Percentiles rank a stretch among this genome's conserved stretches.
Conservation (phyloP, 768 basidiomycete genomes). For the Mrakia hoshinonis region DNA sequence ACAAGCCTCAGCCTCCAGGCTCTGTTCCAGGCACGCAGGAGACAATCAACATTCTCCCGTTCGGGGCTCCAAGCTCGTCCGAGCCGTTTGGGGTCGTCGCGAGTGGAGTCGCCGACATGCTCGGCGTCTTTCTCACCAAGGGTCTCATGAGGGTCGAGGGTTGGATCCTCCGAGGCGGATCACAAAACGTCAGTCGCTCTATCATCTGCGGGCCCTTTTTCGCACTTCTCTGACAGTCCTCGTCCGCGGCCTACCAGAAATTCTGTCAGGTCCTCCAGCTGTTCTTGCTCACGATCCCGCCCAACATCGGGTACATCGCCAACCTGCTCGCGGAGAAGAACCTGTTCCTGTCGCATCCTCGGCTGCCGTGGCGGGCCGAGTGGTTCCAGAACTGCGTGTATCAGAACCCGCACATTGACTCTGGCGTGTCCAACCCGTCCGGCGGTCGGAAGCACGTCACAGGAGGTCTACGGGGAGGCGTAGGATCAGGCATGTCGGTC, state of each 20-base stretch:
- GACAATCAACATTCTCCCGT: slow-evolving; percentile 28
- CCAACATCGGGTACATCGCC: slow-evolving; percentile 76
- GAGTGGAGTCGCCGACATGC: slow-evolving; percentile 27
- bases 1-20: slow-evolving; percentile 9
- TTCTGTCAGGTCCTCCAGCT: slow-evolving; percentile 75
- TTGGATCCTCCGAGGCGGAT: slow-evolving; percentile 36
- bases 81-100: slow-evolving; percentile 39
- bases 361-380: slow-evolving; percentile 53
- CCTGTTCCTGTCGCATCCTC: slow-evolving; percentile 72
- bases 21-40: neutral
- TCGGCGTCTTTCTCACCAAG: slow-evolving; percentile 34
- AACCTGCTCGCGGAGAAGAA: slow-evolving; percentile 59
- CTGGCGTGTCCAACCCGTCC: slow-evolving; percentile 28
- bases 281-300: slow-evolving; percentile 87
- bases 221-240: slow-evolving; percentile 30
- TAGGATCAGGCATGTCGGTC: neutral
- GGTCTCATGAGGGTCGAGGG: slow-evolving; percentile 40
- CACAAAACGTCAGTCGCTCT: slow-evolving; percentile 34
- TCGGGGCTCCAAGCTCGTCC: slow-evolving; percentile 27
- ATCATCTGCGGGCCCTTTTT: slow-evolving; percentile 30
- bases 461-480: neutral
- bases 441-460: slow-evolving; percentile 24
- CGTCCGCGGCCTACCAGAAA: slow-evolving; percentile 58
- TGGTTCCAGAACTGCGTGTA: slow-evolving; percentile 58
- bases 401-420: slow-evolving; percentile 66